These are phyloP conservation scores for Coemansia erecta DNA, from an alignment of 192 early-diverging fungal genomes.

Conservation along the genomic window DNA sequence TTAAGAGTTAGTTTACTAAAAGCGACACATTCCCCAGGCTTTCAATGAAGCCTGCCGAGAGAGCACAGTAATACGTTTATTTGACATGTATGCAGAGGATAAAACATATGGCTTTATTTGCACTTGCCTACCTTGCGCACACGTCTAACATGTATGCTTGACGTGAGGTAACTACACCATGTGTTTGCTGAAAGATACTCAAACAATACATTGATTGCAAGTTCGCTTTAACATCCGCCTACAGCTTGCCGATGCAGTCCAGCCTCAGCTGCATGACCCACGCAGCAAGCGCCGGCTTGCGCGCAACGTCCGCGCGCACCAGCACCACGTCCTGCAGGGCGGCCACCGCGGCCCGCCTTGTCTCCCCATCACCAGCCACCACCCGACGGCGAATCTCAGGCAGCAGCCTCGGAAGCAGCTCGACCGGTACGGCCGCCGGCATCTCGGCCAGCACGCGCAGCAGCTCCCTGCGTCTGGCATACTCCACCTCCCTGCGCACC, in stretches of 20 bases:
- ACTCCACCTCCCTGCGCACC: background rate
- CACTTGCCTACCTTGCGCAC: too few species aligned
- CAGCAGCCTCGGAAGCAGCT: conserved; percentile 25
- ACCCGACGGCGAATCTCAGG: background rate
- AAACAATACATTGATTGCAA: too few species aligned
- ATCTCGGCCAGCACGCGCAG: conserved; percentile 17
- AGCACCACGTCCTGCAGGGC: conserved; percentile 17
- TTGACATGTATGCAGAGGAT: too few species aligned
- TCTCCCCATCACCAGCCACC: conserved; percentile 4
- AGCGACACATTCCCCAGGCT: too few species aligned
- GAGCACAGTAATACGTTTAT: too few species aligned
- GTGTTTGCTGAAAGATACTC: too few species aligned
- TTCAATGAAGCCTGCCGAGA: too few species aligned
- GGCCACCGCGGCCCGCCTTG: background rate
- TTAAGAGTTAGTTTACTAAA: too few species aligned
- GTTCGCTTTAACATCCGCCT: too few species aligned
- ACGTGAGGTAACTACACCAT: too few species aligned
- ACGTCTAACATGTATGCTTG: too few species aligned
- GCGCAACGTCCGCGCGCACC: conserved; percentile 13
- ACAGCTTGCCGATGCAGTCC: background rate
- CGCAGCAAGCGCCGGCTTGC: conserved; percentile 24
- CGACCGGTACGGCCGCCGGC: conserved; percentile 15
- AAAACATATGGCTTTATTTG: too few species aligned
- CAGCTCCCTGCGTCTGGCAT: conserved; percentile 19
- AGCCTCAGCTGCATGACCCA: conserved; percentile 34